These are phyloP conservation scores for Russula olivacea DNA, from an alignment of 768 basidiomycete species.

Conservation along the genomic window DNA sequence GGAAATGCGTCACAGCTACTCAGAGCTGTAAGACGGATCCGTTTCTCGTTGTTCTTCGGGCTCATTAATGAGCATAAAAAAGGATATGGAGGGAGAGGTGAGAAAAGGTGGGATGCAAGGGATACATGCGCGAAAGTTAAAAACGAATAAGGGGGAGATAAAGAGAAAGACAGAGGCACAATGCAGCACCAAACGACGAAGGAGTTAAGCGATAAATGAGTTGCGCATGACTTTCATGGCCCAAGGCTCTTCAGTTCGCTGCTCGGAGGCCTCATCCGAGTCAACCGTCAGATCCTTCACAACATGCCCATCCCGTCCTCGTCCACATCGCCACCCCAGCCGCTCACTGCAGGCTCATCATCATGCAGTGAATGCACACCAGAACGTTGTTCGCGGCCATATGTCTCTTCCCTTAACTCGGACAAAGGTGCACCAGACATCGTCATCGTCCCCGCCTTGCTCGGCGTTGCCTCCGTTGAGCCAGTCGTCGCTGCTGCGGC, in stretches of 20 bases:
- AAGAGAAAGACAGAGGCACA: not conserved
- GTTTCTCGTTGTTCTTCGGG: constrained; percentile 11
- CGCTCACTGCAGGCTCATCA: constrained; percentile 42
- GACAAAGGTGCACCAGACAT: constrained; percentile 27
- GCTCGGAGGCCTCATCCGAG: not conserved
- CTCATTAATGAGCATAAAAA: constrained; percentile 11
- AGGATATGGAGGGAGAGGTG: no score
- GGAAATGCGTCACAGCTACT: constrained; percentile 12
- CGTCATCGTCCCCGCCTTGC: constrained; percentile 27
- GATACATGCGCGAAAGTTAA: not conserved
- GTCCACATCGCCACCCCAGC: constrained; percentile 62
- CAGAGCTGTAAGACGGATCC: constrained; percentile 6
- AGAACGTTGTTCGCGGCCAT: constrained; percentile 22
- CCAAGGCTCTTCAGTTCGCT: not conserved
- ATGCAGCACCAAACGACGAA: not conserved
- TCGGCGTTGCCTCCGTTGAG: constrained; percentile 27
- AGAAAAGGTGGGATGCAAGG: not conserved
- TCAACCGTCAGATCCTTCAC: constrained; percentile 24
- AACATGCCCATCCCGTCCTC: constrained; percentile 75
- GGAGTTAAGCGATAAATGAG: constrained; percentile 19
- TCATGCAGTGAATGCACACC: not conserved
- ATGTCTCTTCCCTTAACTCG: constrained; percentile 47
- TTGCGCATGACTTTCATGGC: not conserved
- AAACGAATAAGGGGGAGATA: not conserved
- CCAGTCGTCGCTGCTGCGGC: constrained; percentile 5